Base-by-base conservation (phyloP, 2,329 filamentous ascomycete genomes). In the Fonsecaea multimorphosa region DNA sequence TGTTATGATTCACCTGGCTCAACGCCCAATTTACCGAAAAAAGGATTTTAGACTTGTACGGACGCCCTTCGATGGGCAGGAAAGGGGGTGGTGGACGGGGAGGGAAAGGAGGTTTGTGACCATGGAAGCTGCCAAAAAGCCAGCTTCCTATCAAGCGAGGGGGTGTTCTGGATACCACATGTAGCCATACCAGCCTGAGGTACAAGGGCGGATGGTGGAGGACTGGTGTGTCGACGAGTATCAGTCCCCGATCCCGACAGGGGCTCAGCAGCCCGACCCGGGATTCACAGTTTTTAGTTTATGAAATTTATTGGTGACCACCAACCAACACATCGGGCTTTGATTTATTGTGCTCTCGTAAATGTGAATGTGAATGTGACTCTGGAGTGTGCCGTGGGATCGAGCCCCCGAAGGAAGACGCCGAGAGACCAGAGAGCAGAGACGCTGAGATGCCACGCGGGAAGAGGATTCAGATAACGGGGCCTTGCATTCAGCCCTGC, bases 41-140 rank as follows among this genome's bases (percentile, higher is more conserved):
- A 51, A 12, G 29, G 36, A n/a, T 40, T 19, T 51, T 59, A 52
- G 57, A 55, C 27, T 38, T 12, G 12, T 36, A 34, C 5, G 27
- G 46, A 53, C 34, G 51, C 29, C 40, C 63, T 61, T 65, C 53
- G 27, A 61, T 53, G 57, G 57, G 40, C 51, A 44, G 24, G 58
- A 9, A 51, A 44, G 22, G 31, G n/a, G 32, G 46, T 12, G 14
- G 31, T 16, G 32, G 19, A 34, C 27, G 34, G 46, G 56, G 38
- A 19, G 38, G 9, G 32, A 6, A 40, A 6, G 38, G n/a, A n/a
- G 5, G 14, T 14, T 1, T 40, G 38, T 40, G 38, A 40, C 46
- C 44, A 61, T 22, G 44, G 19, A 31, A 31, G 51, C 51, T 14
- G 52, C 34, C 61, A 40, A 36, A n/a, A 40, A 32, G 58, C 51